These are phyloP conservation scores for Amaranthus tricolor DNA, from an alignment of 179 eudicot species.

Conservation along the genomic window DNA sequence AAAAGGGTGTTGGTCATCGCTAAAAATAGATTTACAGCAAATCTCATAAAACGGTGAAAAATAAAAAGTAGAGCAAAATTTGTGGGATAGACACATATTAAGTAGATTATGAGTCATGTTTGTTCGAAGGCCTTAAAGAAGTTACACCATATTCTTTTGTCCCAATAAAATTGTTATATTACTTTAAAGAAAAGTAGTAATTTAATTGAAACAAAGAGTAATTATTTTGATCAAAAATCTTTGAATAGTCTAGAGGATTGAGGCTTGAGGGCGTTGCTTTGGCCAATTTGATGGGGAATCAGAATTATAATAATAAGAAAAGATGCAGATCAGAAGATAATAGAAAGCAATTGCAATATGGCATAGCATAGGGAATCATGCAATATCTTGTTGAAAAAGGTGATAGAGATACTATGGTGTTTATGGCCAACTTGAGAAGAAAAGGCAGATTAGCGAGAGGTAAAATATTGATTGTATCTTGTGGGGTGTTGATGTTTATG, in stretches of 20 bases:
- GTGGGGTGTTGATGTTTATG: conserved; percentile 23
- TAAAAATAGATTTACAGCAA: no score
- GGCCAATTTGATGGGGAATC: conserved; percentile 15
- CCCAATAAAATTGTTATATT: conserved; percentile 13
- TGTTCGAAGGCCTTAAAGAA: conserved; percentile 10
- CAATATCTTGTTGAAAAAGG: conserved; percentile 27
- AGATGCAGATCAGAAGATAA: conserved; percentile 27
- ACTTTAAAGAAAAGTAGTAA: background rate
- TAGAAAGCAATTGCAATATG: conserved; percentile 12
- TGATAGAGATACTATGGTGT: conserved; percentile 25
- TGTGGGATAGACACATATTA: background rate
- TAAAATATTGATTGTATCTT: conserved; percentile 24
- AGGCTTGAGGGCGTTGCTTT: background rate
- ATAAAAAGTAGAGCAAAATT: no score
- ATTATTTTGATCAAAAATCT: background rate
- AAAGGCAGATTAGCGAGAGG: conserved; percentile 17
- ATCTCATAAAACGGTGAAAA: no score
- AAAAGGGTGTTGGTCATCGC: no score
- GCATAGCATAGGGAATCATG: conserved; percentile 28
- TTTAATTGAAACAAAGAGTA: no score
- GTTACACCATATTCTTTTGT: conserved; percentile 3
- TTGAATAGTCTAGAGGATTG: no score
- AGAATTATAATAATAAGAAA: conserved; percentile 14
- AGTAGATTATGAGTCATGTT: conserved; percentile 13
- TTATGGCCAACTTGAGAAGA: conserved; percentile 21